Evolutionary conservation across 1,139 yeast species (phyloP), one percentile per base, ranked within the genome.

Genomic region (Pneumocystis oryctolagi): DNA sequence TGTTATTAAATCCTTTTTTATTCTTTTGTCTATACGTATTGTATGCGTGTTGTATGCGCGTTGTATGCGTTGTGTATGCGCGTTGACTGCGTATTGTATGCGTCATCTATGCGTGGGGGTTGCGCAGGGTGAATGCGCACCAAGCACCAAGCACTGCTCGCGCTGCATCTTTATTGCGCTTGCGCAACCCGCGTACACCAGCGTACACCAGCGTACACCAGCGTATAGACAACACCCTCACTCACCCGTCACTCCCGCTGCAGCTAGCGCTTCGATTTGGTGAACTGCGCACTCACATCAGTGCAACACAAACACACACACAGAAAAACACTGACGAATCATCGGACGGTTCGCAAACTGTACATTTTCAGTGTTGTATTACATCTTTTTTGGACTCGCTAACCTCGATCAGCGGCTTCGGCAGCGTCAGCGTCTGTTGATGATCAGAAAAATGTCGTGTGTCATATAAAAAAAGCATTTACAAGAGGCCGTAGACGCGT

Each of bases 191-290:
- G n/a, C n/a, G n/a, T n/a, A n/a, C n/a, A n/a, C n/a, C n/a, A n/a
- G n/a, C n/a, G n/a, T n/a, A n/a, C n/a, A n/a, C n/a, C n/a, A n/a
- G n/a, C n/a, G n/a, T n/a, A n/a, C n/a, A n/a, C n/a, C n/a, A n/a
- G n/a, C n/a, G n/a, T n/a, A n/a, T n/a, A n/a, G n/a, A n/a, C n/a
- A n/a, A n/a, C n/a, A n/a, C n/a, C n/a, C n/a, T n/a, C n/a, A n/a
- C n/a, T 8, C 12, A 39, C 59, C 59, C 67, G 96, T 94, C 75
- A 92, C 97, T 75, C 99, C 99, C 71, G 98, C 98, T 68, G 85
- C 85, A 67, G 98, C 97, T 70, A 94, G 82, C 63, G 97, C 96
- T 80, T 92, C 97, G 74, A 94, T 89, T 80, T 94, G 99, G 77
- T 94, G 98, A 73, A 89, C 55, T 47, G 30, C 12, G 80, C n/a